These are phyloP conservation scores for Kurtzmaniella quercitrusa DNA, from an alignment of 1,139 yeast species.

Conservation along the genomic window DNA sequence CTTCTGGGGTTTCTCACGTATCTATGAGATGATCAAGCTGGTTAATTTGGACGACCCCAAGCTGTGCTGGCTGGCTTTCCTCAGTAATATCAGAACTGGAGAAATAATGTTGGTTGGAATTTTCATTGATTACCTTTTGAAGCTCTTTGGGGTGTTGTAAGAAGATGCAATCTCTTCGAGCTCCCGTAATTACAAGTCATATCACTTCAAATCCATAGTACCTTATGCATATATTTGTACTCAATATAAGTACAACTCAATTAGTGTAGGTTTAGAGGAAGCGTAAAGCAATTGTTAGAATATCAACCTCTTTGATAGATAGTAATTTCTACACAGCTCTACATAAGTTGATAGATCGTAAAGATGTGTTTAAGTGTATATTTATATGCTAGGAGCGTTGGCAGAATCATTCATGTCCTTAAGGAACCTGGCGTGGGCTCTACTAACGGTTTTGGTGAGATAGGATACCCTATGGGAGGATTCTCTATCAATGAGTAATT, in stretches of 20 bases:
- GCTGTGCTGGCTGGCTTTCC: constrained; percentile 80
- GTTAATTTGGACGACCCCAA: constrained; percentile 78
- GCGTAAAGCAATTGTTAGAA: no score
- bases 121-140: constrained; percentile 63
- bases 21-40: constrained; percentile 58
- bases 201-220: no score
- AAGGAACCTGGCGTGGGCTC: constrained; percentile 21
- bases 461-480: constrained; percentile 15
- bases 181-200: no score
- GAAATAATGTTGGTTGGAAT: constrained; percentile 74
- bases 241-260: not conserved
- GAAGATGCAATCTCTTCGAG: not conserved
- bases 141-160: constrained; percentile 40
- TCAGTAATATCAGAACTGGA: constrained; percentile 77
- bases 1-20: constrained; percentile 62
- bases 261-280: no score
- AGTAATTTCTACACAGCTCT: not conserved
- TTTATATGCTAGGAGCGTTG: not conserved
- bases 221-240: not conserved
- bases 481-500: constrained; percentile 19
- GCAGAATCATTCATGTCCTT: not conserved
- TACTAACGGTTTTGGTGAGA: constrained; percentile 25
- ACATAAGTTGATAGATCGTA: not conserved
- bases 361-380: not conserved
- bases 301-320: no score